phyloP scores from a whole-genome alignment of 306 rosid species.

The Cercis canadensis region DNA sequence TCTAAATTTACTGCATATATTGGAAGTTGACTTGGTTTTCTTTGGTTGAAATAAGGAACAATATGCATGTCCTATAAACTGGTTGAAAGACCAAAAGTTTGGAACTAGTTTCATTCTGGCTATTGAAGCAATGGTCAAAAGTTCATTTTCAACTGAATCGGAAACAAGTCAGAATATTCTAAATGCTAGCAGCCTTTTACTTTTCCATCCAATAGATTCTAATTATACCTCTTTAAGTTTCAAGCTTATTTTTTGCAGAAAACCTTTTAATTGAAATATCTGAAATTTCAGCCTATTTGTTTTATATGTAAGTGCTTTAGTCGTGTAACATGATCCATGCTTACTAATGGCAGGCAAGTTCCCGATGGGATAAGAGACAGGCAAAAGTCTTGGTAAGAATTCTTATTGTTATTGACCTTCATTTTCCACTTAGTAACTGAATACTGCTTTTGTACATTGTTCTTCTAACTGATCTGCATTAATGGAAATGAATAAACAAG shows the following conservation, averaged over 20 bases:
- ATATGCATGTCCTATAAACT: conserved; percentile 21
- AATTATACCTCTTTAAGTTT: too few species aligned
- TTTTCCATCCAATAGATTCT: background rate
- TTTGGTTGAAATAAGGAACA: background rate
- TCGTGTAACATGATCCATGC: conserved; percentile 25
- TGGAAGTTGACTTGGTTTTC: conserved; percentile 13
- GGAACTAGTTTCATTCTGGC: background rate
- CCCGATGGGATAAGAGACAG: conserved; percentile 96
- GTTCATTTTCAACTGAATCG: background rate
- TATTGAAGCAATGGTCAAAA: conserved; percentile 24
- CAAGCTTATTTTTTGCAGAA: conserved; percentile 18
- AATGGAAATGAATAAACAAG: background rate
- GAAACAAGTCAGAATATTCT: background rate
- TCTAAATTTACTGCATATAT: conserved; percentile 4
- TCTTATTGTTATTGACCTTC: conserved; percentile 24
- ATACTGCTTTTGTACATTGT: background rate
- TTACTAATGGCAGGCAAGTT: conserved; percentile 69
- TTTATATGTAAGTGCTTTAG: conserved; percentile 11
- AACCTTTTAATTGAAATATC: conserved; percentile 5
- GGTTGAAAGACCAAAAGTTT: conserved; percentile 12
- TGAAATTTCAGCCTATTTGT: background rate
- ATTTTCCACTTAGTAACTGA: background rate
- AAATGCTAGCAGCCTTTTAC: background rate
- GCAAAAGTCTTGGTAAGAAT: conserved; percentile 78
- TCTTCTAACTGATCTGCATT: background rate